phyloP scores from a whole-genome alignment of 2,329 filamentous ascomycete species.

The Diplodia mutila region DNA sequence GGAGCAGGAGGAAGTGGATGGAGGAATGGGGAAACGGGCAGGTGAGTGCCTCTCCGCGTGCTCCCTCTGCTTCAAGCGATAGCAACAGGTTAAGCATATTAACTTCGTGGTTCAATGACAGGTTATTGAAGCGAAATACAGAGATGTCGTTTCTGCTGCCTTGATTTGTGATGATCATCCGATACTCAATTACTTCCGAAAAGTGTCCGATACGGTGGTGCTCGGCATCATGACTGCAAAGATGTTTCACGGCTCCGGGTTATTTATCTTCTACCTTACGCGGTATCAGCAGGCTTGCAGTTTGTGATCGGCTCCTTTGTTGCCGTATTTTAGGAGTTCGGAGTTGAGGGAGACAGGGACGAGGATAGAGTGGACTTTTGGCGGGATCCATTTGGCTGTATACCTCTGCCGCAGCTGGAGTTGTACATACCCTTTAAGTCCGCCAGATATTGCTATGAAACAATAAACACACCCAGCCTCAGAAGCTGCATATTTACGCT shows the following conservation, averaged over 20 bases:
- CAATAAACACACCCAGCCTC: no score
- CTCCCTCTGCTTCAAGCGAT: no score
- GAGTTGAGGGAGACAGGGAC: no score
- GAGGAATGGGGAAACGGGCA: conserved; percentile 1
- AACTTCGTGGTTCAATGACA: not conserved
- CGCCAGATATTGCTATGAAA: no score
- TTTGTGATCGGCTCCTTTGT: no score
- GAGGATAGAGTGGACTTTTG: no score
- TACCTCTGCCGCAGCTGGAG: no score
- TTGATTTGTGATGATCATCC: conserved; percentile 39
- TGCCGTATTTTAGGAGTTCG: no score
- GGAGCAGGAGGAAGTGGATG: not conserved
- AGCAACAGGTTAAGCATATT: no score
- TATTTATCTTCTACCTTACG: not conserved
- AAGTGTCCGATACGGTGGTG: conserved; percentile 34
- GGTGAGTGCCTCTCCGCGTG: not conserved
- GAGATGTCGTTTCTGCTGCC: conserved; percentile 34
- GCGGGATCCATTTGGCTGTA: no score
- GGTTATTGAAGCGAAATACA: conserved; percentile 31
- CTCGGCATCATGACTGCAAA: conserved; percentile 34
- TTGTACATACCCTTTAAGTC: no score
- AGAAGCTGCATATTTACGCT: no score
- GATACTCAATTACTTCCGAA: conserved; percentile 37
- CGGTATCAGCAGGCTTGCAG: not conserved
- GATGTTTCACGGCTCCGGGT: not conserved